These are phyloP conservation scores for Trapa incisa DNA, from an alignment of 345 rosid species.

Conservation along the genomic window DNA sequence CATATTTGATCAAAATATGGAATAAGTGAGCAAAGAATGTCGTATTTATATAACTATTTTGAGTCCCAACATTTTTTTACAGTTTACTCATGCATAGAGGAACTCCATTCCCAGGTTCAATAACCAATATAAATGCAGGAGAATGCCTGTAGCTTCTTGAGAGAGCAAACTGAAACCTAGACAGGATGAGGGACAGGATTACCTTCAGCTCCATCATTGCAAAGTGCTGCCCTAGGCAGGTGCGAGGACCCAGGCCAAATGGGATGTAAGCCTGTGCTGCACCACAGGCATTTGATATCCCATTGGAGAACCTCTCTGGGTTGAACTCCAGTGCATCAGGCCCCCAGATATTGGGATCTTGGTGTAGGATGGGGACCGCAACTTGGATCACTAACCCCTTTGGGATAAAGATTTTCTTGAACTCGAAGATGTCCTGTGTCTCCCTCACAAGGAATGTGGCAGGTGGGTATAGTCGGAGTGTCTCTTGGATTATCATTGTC, in stretches of 20 bases:
- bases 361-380: constrained; percentile 21
- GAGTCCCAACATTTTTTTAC: not conserved
- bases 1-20: too few relatives aligned
- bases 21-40: not conserved
- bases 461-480: constrained; percentile 29
- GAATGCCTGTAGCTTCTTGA: constrained; percentile 28
- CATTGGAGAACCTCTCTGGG: constrained; percentile 31
- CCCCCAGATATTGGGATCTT: constrained; percentile 30
- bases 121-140: constrained; percentile 25
- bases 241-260: constrained; percentile 28
- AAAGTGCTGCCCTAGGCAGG: constrained; percentile 36
- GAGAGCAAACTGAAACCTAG: constrained; percentile 24
- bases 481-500: constrained; percentile 26
- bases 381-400: constrained; percentile 21
- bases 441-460: constrained; percentile 11
- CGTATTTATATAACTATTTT: too few relatives aligned
- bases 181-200: constrained; percentile 22
- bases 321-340: constrained; percentile 22
- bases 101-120: constrained; percentile 21
- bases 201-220: constrained; percentile 34
- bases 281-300: constrained; percentile 28
- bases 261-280: constrained; percentile 30
- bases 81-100: constrained; percentile 10
- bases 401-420: constrained; percentile 25
- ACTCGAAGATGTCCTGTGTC: constrained; percentile 17